Conservation (phyloP, 2,329 filamentous ascomycete species). For the Hymenoscyphus infarciens region DNA sequence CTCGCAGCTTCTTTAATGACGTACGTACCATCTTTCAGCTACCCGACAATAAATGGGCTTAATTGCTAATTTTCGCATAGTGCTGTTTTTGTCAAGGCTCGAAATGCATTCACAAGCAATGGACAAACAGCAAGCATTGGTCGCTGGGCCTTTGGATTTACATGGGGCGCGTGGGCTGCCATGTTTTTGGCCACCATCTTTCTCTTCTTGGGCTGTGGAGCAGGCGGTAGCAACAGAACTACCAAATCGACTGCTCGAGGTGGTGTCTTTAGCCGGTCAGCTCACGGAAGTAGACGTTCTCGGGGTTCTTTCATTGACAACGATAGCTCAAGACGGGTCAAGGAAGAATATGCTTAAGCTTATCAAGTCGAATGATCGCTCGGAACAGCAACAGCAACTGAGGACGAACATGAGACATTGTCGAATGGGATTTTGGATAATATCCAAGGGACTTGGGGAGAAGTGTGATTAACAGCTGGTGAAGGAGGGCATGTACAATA, state of each 20-base stretch:
- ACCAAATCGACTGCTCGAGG: constrained; percentile 25
- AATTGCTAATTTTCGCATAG: constrained; percentile 37
- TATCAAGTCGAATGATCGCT: constrained; percentile 16
- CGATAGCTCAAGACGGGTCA: constrained; percentile 57
- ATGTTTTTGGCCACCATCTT: constrained; percentile 64
- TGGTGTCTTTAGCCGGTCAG: constrained; percentile 42
- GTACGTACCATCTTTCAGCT: constrained; percentile 43
- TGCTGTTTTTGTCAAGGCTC: constrained; percentile 63
- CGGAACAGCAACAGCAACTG: constrained; percentile 8
- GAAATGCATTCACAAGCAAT: constrained; percentile 57
- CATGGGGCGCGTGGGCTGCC: constrained; percentile 67
- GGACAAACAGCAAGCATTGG: constrained; percentile 60
- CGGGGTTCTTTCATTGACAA: constrained; percentile 49
- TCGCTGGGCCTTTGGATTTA: constrained; percentile 68
- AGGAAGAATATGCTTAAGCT: constrained; percentile 58
- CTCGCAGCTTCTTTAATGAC: constrained; percentile 71
- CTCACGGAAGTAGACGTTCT: constrained; percentile 46
- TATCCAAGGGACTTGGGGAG: too few relatives aligned
- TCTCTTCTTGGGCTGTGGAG: constrained; percentile 58
- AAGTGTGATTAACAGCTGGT: neutral
- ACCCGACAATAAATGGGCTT: constrained; percentile 3
- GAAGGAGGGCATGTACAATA: neutral
- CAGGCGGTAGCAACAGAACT: constrained; percentile 39
- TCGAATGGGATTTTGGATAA: neutral
- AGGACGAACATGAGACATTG: constrained; percentile 6